Conservation (phyloP, 768 basidiomycete species). For the Russula compacta region DNA sequence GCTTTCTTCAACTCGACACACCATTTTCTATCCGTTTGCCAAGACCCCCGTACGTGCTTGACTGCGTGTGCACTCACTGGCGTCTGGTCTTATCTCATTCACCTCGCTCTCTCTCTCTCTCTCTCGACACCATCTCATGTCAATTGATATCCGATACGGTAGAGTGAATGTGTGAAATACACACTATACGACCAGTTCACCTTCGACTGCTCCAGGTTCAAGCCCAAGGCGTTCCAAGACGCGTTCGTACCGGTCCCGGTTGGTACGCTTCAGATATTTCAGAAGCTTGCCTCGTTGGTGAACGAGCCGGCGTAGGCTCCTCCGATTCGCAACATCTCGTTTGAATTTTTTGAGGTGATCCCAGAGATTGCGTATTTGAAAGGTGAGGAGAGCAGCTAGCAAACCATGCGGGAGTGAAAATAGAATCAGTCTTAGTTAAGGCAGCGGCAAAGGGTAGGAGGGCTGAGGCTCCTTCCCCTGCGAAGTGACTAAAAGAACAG, state of each 20-base stretch:
- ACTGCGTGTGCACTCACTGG: too few species aligned
- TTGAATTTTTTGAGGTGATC: constrained; percentile 58
- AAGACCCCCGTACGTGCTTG: too few species aligned
- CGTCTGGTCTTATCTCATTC: too few species aligned
- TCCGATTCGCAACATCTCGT: constrained; percentile 69
- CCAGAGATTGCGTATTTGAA: constrained; percentile 77
- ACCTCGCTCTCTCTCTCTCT: too few species aligned
- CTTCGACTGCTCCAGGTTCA: constrained; percentile 75
- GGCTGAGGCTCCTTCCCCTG: background rate
- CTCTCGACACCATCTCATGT: too few species aligned
- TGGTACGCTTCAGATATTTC: constrained; percentile 59
- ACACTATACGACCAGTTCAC: constrained; percentile 72
- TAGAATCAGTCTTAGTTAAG: background rate
- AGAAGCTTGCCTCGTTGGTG: constrained; percentile 79
- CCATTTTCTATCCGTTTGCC: too few species aligned
- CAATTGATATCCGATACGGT: too few species aligned
- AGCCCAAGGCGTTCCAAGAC: constrained; percentile 67
- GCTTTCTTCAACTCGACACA: too few species aligned
- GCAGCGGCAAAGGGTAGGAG: background rate
- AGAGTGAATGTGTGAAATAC: background rate
- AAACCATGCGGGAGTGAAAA: background rate
- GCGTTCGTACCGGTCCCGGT: constrained; percentile 64
- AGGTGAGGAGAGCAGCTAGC: constrained; percentile 78
- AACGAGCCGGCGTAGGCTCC: constrained; percentile 66
- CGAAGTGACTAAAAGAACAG: background rate